phyloP scores from a whole-genome alignment of 2,329 filamentous ascomycete genomes.

The Ascochyta viciae-villosae region DNA sequence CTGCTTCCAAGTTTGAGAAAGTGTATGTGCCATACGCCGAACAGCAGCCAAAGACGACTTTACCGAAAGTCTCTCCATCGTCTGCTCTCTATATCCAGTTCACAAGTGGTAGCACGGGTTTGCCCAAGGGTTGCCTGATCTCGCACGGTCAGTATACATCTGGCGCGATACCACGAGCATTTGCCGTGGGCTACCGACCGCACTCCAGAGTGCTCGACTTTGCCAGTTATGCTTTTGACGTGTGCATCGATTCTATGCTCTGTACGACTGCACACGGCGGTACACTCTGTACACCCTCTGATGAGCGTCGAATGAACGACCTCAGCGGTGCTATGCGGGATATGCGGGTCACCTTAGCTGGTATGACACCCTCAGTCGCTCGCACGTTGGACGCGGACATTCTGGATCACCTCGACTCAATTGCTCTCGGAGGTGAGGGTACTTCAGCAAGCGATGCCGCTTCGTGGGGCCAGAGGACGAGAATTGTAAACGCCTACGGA shows the following conservation, averaged over 20 bases:
- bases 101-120: conserved; percentile 46
- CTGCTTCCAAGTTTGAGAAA: conserved; percentile 40
- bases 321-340: conserved; percentile 51
- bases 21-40: conserved; percentile 36
- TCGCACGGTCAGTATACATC: conserved; percentile 46
- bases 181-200: conserved; percentile 41
- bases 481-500: conserved; percentile 47
- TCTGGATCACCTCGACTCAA: conserved; percentile 52
- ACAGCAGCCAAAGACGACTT: conserved; percentile 35
- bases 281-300: conserved; percentile 49
- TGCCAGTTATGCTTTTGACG: conserved; percentile 49
- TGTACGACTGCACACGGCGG: conserved; percentile 44
- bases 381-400: conserved; percentile 47
- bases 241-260: conserved; percentile 47
- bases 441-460: conserved; percentile 43
- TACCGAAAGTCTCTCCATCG: conserved; percentile 36
- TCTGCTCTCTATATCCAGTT: conserved; percentile 46
- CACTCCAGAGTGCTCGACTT: conserved; percentile 48
- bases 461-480: conserved; percentile 54
- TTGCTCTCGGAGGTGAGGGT: conserved; percentile 52
- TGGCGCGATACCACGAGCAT: conserved; percentile 44
- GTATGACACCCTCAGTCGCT: conserved; percentile 48
- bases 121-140: conserved; percentile 46
- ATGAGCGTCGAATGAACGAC: conserved; percentile 58
- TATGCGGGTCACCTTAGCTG: conserved; percentile 43